These are phyloP conservation scores for Fusarium nygamai DNA, from an alignment of 2,329 filamentous ascomycete genomes.

Conservation along the genomic window DNA sequence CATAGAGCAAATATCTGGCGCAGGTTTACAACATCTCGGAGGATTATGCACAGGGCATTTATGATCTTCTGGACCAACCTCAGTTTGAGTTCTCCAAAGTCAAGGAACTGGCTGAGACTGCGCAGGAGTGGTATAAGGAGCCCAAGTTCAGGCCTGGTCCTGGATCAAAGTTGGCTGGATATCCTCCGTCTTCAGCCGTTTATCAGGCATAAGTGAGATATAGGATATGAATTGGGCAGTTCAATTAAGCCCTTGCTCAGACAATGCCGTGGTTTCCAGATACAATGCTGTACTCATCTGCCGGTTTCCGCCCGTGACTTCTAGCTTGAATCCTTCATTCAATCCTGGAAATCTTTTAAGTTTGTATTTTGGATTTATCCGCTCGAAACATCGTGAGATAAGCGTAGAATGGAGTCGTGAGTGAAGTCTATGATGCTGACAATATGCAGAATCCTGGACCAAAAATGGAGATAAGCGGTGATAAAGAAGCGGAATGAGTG, in stretches of 20 bases:
- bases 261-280: not conserved
- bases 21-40: slow-evolving; percentile 1
- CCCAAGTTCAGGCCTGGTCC: not conserved
- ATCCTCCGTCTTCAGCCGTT: not conserved
- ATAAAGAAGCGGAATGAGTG: not conserved
- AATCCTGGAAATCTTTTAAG: not conserved
- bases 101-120: slow-evolving; percentile 1
- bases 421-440: slow-evolving; percentile 7
- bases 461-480: slow-evolving; percentile 6
- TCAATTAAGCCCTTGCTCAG: not conserved
- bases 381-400: not conserved
- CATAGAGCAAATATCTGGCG: slow-evolving; percentile 1
- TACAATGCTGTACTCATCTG: rapidly evolving
- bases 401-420: not conserved
- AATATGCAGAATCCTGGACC: not conserved
- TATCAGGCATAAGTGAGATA: not conserved
- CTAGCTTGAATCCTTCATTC: not conserved
- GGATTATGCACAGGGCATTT: not conserved
- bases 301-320: not conserved
- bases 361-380: not conserved
- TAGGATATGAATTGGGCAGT: rapidly evolving
- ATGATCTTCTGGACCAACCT: not conserved
- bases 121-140: slow-evolving; percentile 5
- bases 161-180: not conserved
- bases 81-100: not conserved